Conservation (phyloP, 805 yeast species). For the Schwanniomyces vanrijiae region DNA sequence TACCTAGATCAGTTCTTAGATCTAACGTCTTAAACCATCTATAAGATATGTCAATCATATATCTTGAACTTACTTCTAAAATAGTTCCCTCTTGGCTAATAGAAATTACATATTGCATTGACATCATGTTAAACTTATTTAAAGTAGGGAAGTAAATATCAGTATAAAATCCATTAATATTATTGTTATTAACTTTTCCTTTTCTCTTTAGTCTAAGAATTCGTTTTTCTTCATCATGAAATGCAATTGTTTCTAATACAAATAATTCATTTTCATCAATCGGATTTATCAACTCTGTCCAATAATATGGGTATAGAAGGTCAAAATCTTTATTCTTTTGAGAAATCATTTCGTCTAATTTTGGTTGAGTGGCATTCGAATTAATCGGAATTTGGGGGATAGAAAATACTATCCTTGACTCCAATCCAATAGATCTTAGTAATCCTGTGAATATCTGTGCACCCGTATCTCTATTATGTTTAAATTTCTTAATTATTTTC, state of each 20-base stretch:
- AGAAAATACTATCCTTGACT: slow-evolving; percentile 30
- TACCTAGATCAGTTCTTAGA: slow-evolving; percentile 26
- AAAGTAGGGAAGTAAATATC: slow-evolving; percentile 18
- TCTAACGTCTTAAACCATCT: slow-evolving; percentile 28
- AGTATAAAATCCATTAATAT: slow-evolving; percentile 9
- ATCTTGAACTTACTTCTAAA: slow-evolving; percentile 30
- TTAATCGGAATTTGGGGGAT: slow-evolving; percentile 22
- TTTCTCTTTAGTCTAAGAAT: slow-evolving; percentile 20
- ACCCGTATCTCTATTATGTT: slow-evolving; percentile 32
- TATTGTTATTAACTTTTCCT: not conserved
- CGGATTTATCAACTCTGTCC: slow-evolving; percentile 38
- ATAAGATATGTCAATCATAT: slow-evolving; percentile 29
- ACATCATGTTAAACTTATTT: slow-evolving; percentile 25
- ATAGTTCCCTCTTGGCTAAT: slow-evolving; percentile 15
- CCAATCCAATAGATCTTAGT: slow-evolving; percentile 27
- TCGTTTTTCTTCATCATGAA: slow-evolving; percentile 27
- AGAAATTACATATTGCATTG: slow-evolving; percentile 29
- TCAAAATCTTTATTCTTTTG: slow-evolving; percentile 28
- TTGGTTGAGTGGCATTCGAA: slow-evolving; percentile 21
- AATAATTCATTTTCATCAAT: slow-evolving; percentile 20
- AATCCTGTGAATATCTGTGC: slow-evolving; percentile 33
- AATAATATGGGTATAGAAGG: slow-evolving; percentile 33
- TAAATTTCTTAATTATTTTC: slow-evolving; percentile 17
- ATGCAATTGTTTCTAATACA: slow-evolving; percentile 27
- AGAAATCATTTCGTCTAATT: slow-evolving; percentile 16